phyloP scores from a whole-genome alignment of 768 basidiomycete genomes.

The Chiua virens region DNA sequence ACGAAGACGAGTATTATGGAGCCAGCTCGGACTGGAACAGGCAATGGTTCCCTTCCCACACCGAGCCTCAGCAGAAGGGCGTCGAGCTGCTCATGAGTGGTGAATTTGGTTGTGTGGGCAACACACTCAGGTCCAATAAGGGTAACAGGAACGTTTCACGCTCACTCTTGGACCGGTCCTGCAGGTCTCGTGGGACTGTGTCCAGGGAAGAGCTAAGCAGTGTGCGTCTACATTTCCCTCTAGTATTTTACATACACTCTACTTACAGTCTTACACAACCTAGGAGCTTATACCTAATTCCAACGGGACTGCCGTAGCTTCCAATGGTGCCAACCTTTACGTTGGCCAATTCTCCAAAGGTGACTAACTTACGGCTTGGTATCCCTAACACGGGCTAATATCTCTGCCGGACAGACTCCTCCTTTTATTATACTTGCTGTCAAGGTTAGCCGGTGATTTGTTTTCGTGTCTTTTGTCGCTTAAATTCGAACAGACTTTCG shows the following conservation, averaged over 20 bases:
- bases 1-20: slow-evolving; percentile 31
- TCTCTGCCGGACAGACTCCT: slow-evolving; percentile 56
- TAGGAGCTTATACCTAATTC: slow-evolving; percentile 79
- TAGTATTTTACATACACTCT: background rate
- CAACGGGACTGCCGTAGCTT: slow-evolving; percentile 76
- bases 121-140: slow-evolving; percentile 45
- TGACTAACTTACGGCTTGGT: slow-evolving; percentile 21
- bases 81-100: slow-evolving; percentile 67
- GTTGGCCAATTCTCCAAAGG: slow-evolving; percentile 82
- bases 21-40: slow-evolving; percentile 26
- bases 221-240: slow-evolving; percentile 38
- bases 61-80: slow-evolving; percentile 63
- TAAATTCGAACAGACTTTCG: slow-evolving; percentile 64
- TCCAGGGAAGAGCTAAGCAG: slow-evolving; percentile 54
- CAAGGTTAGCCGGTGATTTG: slow-evolving; percentile 53
- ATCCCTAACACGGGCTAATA: slow-evolving; percentile 4
- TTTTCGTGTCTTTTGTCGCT: background rate
- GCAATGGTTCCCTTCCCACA: slow-evolving; percentile 41
- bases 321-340: slow-evolving; percentile 73
- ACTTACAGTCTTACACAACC: slow-evolving; percentile 4
- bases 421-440: slow-evolving; percentile 91
- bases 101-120: slow-evolving; percentile 71
- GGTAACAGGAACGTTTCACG: slow-evolving; percentile 50
- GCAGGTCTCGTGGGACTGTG: slow-evolving; percentile 30
- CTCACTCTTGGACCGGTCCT: slow-evolving; percentile 44